Percentiles rank a stretch among this genome's conserved stretches.
These are phyloP conservation scores for Gastrodia elata DNA, from an alignment of 106 monocot species.

Conservation along the genomic window DNA sequence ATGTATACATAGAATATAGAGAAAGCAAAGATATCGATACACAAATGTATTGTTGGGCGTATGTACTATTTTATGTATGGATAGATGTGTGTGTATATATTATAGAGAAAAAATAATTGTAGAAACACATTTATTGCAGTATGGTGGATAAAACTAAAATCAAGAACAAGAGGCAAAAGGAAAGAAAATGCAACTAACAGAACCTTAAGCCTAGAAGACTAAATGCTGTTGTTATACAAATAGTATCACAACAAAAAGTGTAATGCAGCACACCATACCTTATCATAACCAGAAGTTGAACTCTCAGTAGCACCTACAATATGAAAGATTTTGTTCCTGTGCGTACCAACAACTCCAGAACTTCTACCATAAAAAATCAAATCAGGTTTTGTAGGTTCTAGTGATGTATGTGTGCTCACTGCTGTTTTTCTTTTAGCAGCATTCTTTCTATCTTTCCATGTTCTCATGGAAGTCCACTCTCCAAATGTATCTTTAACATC, in stretches of 20 bases:
- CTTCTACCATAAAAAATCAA: conserved; percentile 81
- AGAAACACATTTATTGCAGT: not conserved
- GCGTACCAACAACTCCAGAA: conserved; percentile 71
- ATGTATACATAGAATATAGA: no score
- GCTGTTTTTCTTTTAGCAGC: conserved; percentile 32
- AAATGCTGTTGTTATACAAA: not conserved
- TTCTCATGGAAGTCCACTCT: conserved; percentile 77
- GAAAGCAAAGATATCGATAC: no score
- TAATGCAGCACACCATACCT: conserved; percentile 27
- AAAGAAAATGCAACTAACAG: not conserved
- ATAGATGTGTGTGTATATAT: no score
- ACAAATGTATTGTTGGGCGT: no score
- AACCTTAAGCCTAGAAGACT: not conserved
- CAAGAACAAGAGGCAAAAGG: not conserved
- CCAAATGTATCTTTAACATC: conserved; percentile 23
- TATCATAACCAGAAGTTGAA: conserved; percentile 75
- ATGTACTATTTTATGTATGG: no score
- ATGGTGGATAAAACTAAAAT: not conserved
- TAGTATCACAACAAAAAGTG: not conserved
- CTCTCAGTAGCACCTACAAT: conserved; percentile 18
- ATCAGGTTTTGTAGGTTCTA: conserved; percentile 40
- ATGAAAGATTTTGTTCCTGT: conserved; percentile 39
- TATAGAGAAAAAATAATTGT: not conserved
- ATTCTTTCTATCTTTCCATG: conserved; percentile 58
- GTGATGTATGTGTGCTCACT: conserved; percentile 5